phyloP scores from a whole-genome alignment of 2,329 filamentous ascomycete genomes.

The Cytospora piceicola region DNA sequence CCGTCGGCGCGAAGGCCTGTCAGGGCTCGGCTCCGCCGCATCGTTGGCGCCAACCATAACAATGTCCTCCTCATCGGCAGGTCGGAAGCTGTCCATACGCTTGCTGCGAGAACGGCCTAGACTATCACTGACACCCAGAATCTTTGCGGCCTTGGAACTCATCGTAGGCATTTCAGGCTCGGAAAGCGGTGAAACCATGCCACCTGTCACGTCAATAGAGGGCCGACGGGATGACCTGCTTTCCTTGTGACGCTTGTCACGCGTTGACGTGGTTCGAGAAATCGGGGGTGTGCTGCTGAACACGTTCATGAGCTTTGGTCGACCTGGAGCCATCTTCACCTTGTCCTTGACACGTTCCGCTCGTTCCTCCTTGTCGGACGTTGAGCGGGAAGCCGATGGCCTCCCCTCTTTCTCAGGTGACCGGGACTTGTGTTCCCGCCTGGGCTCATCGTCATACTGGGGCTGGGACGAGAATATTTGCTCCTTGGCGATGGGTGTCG shows the following conservation, averaged over 20 bases:
- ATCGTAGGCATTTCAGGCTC: slow-evolving; percentile 65
- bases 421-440: slow-evolving; percentile 48
- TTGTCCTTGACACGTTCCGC: slow-evolving; percentile 40
- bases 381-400: slow-evolving; percentile 68
- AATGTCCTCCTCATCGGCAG: slow-evolving; percentile 54
- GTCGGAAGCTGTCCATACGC: slow-evolving; percentile 47
- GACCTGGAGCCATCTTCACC: slow-evolving; percentile 54
- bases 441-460: slow-evolving; percentile 63
- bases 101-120: slow-evolving; percentile 44
- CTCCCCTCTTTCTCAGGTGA: slow-evolving; percentile 66
- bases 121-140: slow-evolving; percentile 66
- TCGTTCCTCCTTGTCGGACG: slow-evolving; percentile 70
- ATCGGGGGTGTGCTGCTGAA: slow-evolving; percentile 71
- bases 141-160: slow-evolving; percentile 76
- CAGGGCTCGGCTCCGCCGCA: slow-evolving; percentile 43
- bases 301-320: slow-evolving; percentile 63
- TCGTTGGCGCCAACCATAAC: slow-evolving; percentile 52
- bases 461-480: slow-evolving; percentile 64
- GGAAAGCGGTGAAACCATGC: slow-evolving; percentile 72
- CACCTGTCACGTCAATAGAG: slow-evolving; percentile 67
- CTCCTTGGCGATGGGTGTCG: slow-evolving; percentile 51
- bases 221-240: slow-evolving; percentile 68
- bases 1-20: slow-evolving; percentile 51
- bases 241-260: slow-evolving; percentile 62
- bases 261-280: slow-evolving; percentile 70